A percentile compares a stretch with the other conserved stretches of the same genome.
These are phyloP conservation scores for Populus simonii DNA, from an alignment of 345 rosid genomes.

Conservation along the genomic window DNA sequence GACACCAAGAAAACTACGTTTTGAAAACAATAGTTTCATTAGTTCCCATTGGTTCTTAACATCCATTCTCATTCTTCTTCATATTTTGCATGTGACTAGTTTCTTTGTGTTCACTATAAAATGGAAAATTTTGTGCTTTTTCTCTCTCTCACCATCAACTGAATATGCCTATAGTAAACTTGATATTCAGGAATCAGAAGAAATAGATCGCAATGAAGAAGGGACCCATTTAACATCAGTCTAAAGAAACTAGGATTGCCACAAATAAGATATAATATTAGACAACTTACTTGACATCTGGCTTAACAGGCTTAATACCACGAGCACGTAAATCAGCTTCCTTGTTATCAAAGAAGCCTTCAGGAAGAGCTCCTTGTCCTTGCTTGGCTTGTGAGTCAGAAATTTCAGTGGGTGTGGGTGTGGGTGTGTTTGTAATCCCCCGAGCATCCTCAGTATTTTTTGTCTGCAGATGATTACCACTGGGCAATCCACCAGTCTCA, in stretches of 20 bases:
- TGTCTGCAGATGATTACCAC: slow-evolving; percentile 2
- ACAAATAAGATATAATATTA: not conserved
- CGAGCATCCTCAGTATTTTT: slow-evolving; percentile 30
- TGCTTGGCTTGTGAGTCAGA: slow-evolving; percentile 40
- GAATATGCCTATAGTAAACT: not conserved
- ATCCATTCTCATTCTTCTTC: too few species aligned
- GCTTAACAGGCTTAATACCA: slow-evolving; percentile 83
- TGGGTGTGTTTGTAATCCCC: slow-evolving; percentile 27
- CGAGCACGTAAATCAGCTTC: slow-evolving; percentile 97
- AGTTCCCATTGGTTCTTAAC: too few species aligned
- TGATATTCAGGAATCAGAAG: not conserved
- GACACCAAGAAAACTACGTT: too few species aligned
- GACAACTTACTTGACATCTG: slow-evolving; percentile 77
- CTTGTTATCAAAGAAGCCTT: slow-evolving; percentile 89
- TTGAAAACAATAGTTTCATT: too few species aligned
- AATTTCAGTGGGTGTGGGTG: slow-evolving; percentile 15
- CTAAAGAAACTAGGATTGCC: not conserved
- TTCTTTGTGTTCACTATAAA: too few species aligned
- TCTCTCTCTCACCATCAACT: not conserved
- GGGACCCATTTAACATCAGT: not conserved
- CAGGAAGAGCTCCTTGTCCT: slow-evolving; percentile 74
- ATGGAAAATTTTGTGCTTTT: not conserved
- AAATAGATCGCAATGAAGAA: not conserved
- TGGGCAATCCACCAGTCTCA: slow-evolving; percentile 20
- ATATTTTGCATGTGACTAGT: too few species aligned